Conservation (phyloP, 2,329 filamentous ascomycete genomes). For the Didymella exigua region DNA sequence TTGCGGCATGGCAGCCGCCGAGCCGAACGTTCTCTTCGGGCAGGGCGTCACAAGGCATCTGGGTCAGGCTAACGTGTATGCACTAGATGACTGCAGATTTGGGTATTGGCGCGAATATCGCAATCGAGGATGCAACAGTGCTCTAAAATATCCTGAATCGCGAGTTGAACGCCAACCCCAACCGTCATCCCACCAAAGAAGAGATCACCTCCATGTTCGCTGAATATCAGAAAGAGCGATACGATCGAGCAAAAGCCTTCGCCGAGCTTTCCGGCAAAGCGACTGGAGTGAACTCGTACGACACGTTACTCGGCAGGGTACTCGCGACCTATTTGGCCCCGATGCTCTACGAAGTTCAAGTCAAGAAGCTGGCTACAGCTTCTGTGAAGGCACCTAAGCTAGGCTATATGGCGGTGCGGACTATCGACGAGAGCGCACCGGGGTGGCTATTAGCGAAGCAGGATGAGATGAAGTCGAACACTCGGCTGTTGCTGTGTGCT, state of each 20-base stretch:
- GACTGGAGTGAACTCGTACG: constrained; percentile 19
- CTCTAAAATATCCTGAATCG: constrained; percentile 25
- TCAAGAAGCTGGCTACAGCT: not conserved
- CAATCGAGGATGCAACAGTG: constrained; percentile 26
- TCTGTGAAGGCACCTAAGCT: constrained; percentile 20
- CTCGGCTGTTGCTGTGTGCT: constrained; percentile 10
- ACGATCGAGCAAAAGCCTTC: constrained; percentile 14
- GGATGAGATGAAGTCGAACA: not conserved
- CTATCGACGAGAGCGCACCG: constrained; percentile 20
- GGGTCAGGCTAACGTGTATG: not conserved
- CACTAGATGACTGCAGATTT: constrained; percentile 27
- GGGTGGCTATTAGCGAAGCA: constrained; percentile 14
- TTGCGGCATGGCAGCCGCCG: constrained; percentile 33
- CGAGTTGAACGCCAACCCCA: constrained; percentile 11
- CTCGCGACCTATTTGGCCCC: constrained; percentile 14
- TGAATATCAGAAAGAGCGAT: constrained; percentile 20
- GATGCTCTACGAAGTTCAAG: not conserved
- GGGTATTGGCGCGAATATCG: constrained; percentile 28
- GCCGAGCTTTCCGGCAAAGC: constrained; percentile 15
- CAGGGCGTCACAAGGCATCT: constrained; percentile 32
- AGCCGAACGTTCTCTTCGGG: constrained; percentile 27
- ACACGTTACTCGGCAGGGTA: constrained; percentile 12
- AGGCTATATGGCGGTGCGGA: constrained; percentile 18
- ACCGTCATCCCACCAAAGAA: constrained; percentile 8
- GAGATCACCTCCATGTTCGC: constrained; percentile 18